Percentiles rank a stretch among this genome's conserved stretches.
Evolutionary conservation across 805 yeast genomes (phyloP).

Genomic region (Saccharomycopsis schoenii): DNA sequence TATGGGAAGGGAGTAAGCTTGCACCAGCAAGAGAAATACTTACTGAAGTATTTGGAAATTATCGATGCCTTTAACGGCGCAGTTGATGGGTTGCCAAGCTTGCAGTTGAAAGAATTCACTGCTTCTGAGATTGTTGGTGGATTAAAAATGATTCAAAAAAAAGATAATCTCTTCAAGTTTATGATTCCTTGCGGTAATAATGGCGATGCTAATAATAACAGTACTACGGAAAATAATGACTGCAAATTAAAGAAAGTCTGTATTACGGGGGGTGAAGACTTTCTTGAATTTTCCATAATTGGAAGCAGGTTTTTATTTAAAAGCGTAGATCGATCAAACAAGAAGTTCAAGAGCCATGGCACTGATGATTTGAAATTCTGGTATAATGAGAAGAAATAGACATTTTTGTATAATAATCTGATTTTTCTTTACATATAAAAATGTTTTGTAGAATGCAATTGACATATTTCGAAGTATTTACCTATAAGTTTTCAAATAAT

Average conservation of each 20-base stretch:
- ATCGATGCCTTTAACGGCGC: not conserved
- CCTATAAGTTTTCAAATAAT: too few species aligned
- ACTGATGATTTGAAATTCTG: slow-evolving; percentile 44
- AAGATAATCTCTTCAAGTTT: slow-evolving; percentile 53
- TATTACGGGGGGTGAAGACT: slow-evolving; percentile 24
- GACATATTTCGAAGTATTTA: too few species aligned
- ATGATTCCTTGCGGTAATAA: slow-evolving; percentile 26
- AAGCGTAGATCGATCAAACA: slow-evolving; percentile 70
- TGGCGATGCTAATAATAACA: not conserved
- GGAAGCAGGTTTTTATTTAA: slow-evolving; percentile 75
- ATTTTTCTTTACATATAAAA: too few species aligned
- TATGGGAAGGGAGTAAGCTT: slow-evolving; percentile 1
- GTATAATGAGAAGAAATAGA: not conserved
- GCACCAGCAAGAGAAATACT: slow-evolving; percentile 2
- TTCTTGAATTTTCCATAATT: slow-evolving; percentile 50
- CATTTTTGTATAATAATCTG: not conserved
- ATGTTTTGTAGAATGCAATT: not conserved
- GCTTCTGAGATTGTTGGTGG: slow-evolving; percentile 44
- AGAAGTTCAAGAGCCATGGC: slow-evolving; percentile 74
- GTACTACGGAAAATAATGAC: slow-evolving; percentile 9
- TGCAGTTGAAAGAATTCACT: not conserved
- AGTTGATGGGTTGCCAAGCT: not conserved
- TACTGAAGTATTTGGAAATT: not conserved
- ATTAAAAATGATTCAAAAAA: slow-evolving; percentile 54
- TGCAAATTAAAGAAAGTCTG: slow-evolving; percentile 20